Base-by-base conservation (phyloP, 805 yeast genomes). In the Pichia nanzhaoensis region DNA sequence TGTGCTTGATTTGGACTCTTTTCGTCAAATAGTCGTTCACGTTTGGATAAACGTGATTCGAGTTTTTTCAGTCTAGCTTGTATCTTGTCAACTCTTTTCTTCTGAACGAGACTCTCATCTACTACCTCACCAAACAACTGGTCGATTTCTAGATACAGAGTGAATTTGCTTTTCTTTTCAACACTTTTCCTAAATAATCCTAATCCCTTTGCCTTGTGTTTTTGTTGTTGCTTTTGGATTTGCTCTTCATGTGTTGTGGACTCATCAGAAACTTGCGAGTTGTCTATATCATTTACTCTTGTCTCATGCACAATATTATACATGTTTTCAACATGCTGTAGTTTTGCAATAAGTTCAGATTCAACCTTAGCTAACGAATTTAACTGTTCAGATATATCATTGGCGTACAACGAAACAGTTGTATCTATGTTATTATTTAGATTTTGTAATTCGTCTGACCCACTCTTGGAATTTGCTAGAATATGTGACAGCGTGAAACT, bases 1-100 rank as follows among this genome's bases (percentile, higher is more conserved):
- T 75, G 79, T 16, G 55, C 55, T 46, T 63, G 60, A 55, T 73
- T 71, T 1, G 71, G 62, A 7, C 68, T 61, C 18, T 63, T 59
- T 4, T 58, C 47, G 13, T 61, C 55, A 22, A 68, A 60, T 14
- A 72, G 55, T 35, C 71, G 57, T 27, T 66, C 71, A 30, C 63
- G 60, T 8, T 50, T 44, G 0, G 72, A 67, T 41, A 74, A 49
- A 20, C 52, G 52, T 8, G 51, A 32, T 47, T 75, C 78, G 9
- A 71, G 51, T 16, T 44, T 50, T 30, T 58, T 55, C 30, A 71
- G 47, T 42, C 59, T 58, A 5, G 50, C 45, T 2, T 65, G 51
- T 17, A 63, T 42, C 3, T 46, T 42, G 34, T 61, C 60, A 3
- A 64, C 42, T 33, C 49, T 56, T 17, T 41, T 47, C 40, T 48